Percentiles rank a stretch among this genome's conserved stretches.
phyloP scores from a whole-genome alignment of 2,329 filamentous ascomycete species.

The Penicillium brasilianum region DNA sequence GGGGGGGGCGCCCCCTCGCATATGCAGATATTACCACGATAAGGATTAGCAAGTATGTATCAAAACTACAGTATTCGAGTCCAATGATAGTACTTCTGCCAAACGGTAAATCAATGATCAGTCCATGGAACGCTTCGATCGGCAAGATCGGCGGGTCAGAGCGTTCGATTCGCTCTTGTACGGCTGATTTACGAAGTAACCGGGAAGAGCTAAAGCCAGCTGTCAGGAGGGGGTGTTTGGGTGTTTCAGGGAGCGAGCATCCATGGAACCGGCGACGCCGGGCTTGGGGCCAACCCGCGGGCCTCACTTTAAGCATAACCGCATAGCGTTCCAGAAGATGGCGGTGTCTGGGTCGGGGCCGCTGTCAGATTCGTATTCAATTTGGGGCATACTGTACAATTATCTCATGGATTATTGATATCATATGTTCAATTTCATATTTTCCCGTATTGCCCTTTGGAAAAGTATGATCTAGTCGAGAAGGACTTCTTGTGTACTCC shows the following conservation, averaged over 20 bases:
- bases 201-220: not conserved
- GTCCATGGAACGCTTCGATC: conserved; percentile 12
- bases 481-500: not conserved
- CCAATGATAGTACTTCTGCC: not conserved
- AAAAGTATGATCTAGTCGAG: not conserved
- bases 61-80: no score
- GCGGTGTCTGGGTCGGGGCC: conserved; percentile 25
- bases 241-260: conserved; percentile 8
- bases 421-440: no score
- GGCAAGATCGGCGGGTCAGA: conserved; percentile 24
- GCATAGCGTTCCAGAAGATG: conserved; percentile 26
- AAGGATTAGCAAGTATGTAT: no score
- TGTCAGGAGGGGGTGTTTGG: conserved; percentile 15
- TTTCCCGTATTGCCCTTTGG: no score
- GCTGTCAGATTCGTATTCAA: conserved; percentile 32
- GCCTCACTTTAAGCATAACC: conserved; percentile 32
- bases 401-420: no score
- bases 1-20: no score
- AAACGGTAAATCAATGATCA: no score
- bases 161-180: not conserved
- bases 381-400: no score
- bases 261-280: conserved; percentile 22
- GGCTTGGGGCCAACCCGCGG: conserved; percentile 17
- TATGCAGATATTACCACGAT: no score
- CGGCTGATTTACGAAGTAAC: not conserved